A percentile compares a stretch with the other conserved stretches of the same genome.
phyloP scores from a whole-genome alignment of 2,329 filamentous ascomycete species.

The Monosporascus sp. region DNA sequence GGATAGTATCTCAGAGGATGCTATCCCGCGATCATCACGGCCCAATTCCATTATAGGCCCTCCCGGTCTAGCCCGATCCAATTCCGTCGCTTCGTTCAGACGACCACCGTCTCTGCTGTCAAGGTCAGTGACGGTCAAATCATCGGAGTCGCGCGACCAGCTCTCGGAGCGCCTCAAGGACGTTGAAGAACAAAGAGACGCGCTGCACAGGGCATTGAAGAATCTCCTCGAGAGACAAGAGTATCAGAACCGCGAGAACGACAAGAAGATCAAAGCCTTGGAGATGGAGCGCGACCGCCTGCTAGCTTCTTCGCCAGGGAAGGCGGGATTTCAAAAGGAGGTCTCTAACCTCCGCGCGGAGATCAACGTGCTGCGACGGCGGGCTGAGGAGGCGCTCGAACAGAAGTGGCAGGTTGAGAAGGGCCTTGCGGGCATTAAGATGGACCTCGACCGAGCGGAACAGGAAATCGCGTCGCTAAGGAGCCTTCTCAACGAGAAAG shows the following conservation, averaged over 20 bases:
- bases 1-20: slow-evolving; percentile 29
- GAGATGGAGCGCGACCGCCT: slow-evolving; percentile 75
- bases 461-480: slow-evolving; percentile 86
- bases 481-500: slow-evolving; percentile 72
- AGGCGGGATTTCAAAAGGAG: slow-evolving; percentile 78
- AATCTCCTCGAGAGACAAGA: slow-evolving; percentile 82
- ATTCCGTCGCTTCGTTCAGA: slow-evolving; percentile 57
- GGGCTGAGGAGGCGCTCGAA: slow-evolving; percentile 89
- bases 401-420: slow-evolving; percentile 97
- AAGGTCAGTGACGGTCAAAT: slow-evolving; percentile 56
- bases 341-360: slow-evolving; percentile 76
- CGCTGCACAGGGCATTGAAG: slow-evolving; percentile 80
- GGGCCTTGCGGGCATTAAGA: slow-evolving; percentile 80
- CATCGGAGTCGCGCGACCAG: slow-evolving; percentile 58
- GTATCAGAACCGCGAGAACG: slow-evolving; percentile 74
- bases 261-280: slow-evolving; percentile 72
- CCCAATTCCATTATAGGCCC: slow-evolving; percentile 33
- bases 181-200: slow-evolving; percentile 88
- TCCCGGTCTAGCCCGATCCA: slow-evolving; percentile 57
- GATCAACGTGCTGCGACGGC: slow-evolving; percentile 74
- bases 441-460: slow-evolving; percentile 93
- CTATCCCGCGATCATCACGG: slow-evolving; percentile 34
- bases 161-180: slow-evolving; percentile 81
- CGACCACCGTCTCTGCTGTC: slow-evolving; percentile 40
- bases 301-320: slow-evolving; percentile 62